These are phyloP conservation scores for Backusella tarrabulga DNA, from an alignment of 192 early-diverging fungal genomes.

Conservation along the genomic window DNA sequence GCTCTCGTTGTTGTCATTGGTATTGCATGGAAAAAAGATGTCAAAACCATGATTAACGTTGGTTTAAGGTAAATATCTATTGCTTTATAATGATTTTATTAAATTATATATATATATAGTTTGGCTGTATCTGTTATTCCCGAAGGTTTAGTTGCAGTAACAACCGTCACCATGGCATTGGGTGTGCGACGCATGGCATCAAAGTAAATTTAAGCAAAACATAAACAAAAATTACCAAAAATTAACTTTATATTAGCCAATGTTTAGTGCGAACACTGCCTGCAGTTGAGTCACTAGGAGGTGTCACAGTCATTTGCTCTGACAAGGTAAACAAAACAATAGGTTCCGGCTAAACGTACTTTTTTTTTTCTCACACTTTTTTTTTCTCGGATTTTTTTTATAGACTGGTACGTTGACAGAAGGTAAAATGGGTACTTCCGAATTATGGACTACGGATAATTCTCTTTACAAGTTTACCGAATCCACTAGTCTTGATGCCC, in stretches of 20 bases:
- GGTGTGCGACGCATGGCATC: slow-evolving; percentile 94
- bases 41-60: slow-evolving; percentile 74
- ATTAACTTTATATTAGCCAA: slow-evolving; percentile 42
- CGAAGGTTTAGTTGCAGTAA: slow-evolving; percentile 97
- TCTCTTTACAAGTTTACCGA: slow-evolving; percentile 63
- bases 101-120: neutral
- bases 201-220: slow-evolving; percentile 26
- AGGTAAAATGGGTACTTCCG: slow-evolving; percentile 92
- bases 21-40: slow-evolving; percentile 64
- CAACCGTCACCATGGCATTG: slow-evolving; percentile 95
- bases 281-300: slow-evolving; percentile 93
- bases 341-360: neutral
- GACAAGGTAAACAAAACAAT: slow-evolving; percentile 91
- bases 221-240: slow-evolving; percentile 24
- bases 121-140: slow-evolving; percentile 97
- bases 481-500: slow-evolving; percentile 50
- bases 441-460: slow-evolving; percentile 80
- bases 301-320: slow-evolving; percentile 96
- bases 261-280: slow-evolving; percentile 92
- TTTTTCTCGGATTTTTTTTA: neutral
- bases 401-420: slow-evolving; percentile 89
- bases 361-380: neutral
- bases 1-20: slow-evolving; percentile 82
- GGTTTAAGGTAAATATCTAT: slow-evolving; percentile 64
- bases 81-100: neutral